A percentile compares a stretch with the other conserved stretches of the same genome.
Conservation (phyloP, 2,329 filamentous ascomycete genomes). For the Hymenoscyphus occultus region DNA sequence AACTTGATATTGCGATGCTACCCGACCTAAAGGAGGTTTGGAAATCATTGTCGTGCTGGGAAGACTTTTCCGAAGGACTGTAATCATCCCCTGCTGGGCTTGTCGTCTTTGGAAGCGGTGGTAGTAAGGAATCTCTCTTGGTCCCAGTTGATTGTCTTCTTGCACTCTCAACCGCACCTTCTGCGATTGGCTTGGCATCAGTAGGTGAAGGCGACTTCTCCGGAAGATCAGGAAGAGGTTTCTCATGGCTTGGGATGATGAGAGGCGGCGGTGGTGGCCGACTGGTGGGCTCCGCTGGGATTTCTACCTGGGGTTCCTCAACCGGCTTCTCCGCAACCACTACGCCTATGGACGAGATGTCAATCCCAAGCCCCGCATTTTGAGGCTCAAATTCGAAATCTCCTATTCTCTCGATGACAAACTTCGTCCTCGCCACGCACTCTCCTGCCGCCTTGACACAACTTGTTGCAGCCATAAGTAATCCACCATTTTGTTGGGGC, state of each 20-base stretch:
- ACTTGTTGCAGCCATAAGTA: constrained; percentile 76
- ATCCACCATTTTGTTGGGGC: constrained; percentile 71
- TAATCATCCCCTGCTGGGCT: constrained; percentile 51
- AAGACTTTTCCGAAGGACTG: constrained; percentile 45
- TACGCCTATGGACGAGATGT: constrained; percentile 41
- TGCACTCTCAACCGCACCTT: constrained; percentile 28
- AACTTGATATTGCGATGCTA: constrained; percentile 71
- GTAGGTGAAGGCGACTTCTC: constrained; percentile 35
- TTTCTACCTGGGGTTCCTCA: constrained; percentile 22
- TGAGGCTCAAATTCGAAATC: constrained; percentile 76
- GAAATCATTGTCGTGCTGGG: constrained; percentile 49
- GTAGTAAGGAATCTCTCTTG: constrained; percentile 48
- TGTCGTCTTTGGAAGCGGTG: constrained; percentile 56
- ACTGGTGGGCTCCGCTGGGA: constrained; percentile 35
- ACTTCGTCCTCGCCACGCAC: constrained; percentile 82
- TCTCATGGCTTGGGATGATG: constrained; percentile 53
- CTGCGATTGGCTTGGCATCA: constrained; percentile 20
- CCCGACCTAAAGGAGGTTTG: constrained; percentile 57
- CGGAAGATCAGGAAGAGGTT: constrained; percentile 66
- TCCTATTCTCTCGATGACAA: constrained; percentile 81
- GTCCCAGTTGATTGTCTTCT: constrained; percentile 42
- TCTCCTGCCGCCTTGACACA: constrained; percentile 90
- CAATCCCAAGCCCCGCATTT: constrained; percentile 51
- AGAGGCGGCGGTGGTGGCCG: constrained; percentile 46
- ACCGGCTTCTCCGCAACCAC: constrained; percentile 32